Evolutionary conservation across 805 yeast genomes (phyloP).

Genomic region (Cyberlindnera sargentensis): DNA sequence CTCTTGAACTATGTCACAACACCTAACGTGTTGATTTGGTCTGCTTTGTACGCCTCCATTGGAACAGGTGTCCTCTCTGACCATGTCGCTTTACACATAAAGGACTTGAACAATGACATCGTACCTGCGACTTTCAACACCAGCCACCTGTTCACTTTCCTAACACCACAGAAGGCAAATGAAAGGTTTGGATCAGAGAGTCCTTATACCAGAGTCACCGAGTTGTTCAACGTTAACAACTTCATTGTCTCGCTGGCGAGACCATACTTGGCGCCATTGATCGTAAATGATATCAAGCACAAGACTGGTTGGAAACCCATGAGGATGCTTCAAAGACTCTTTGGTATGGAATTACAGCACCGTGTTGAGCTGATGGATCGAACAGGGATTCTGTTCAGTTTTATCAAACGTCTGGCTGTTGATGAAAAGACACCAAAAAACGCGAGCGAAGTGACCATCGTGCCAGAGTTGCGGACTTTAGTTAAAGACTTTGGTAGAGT

Average conservation of each 20-base stretch:
- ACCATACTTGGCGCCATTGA: conserved; percentile 87
- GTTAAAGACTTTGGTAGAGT: conserved; percentile 23
- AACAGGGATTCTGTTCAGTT: conserved; percentile 64
- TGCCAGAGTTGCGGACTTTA: conserved; percentile 74
- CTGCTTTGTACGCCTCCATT: conserved; percentile 82
- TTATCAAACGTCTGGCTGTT: conserved; percentile 67
- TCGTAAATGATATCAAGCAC: conserved; percentile 77
- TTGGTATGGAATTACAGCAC: conserved; percentile 73
- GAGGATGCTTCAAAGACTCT: conserved; percentile 29
- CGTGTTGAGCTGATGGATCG: conserved; percentile 74
- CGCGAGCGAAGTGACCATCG: conserved; percentile 81
- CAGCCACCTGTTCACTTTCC: conserved; percentile 28
- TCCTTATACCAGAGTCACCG: conserved; percentile 85
- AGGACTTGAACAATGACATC: conserved; percentile 53
- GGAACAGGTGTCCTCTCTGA: conserved; percentile 63
- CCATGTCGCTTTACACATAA: conserved; percentile 50
- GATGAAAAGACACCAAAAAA: conserved; percentile 83
- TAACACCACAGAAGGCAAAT: conserved; percentile 41
- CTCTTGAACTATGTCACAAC: conserved; percentile 85
- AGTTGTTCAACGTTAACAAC: conserved; percentile 90
- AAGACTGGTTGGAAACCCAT: conserved; percentile 36
- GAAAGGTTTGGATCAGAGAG: conserved; percentile 39
- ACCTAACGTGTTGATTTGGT: conserved; percentile 84
- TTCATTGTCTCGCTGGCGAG: conserved; percentile 87
- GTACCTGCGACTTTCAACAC: conserved; percentile 38